Evolutionary conservation across 164 flowering plant species (phyloP).

Genomic region (Paratinospora sagittata): DNA sequence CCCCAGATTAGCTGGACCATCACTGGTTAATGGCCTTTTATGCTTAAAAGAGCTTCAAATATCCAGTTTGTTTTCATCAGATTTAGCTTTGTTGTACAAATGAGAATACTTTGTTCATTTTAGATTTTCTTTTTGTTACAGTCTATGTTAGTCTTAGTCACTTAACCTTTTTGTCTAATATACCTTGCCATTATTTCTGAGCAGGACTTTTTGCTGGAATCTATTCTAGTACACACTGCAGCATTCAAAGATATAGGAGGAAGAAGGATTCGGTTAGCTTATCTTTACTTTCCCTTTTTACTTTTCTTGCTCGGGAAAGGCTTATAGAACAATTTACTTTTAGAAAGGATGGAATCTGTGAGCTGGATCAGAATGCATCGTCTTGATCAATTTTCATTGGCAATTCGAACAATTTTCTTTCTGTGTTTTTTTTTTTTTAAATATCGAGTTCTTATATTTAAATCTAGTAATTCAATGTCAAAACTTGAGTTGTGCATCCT

Average conservation of each 20-base stretch:
- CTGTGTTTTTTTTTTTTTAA: no score
- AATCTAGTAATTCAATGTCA: no score
- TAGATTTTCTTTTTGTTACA: not conserved
- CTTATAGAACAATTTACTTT: not conserved
- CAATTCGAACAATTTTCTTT: no score
- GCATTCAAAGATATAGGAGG: conserved; percentile 49
- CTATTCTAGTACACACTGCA: conserved; percentile 53
- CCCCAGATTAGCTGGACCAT: not conserved
- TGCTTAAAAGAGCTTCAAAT: no score
- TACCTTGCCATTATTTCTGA: not conserved
- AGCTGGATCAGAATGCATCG: no score
- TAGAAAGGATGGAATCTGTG: no score
- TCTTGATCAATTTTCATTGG: no score
- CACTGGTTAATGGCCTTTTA: not conserved
- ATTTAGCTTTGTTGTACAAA: not conserved
- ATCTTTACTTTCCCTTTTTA: not conserved
- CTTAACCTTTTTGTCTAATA: not conserved
- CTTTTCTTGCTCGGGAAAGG: not conserved
- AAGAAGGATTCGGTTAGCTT: conserved; percentile 64
- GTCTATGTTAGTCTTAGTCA: not conserved
- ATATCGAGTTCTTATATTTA: no score
- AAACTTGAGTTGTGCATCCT: no score
- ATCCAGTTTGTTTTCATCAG: no score
- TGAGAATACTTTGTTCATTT: not conserved
- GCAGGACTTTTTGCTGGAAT: conserved; percentile 73